phyloP scores from a whole-genome alignment of 129 eudicot genomes.

The Flaveria sonorensis region DNA sequence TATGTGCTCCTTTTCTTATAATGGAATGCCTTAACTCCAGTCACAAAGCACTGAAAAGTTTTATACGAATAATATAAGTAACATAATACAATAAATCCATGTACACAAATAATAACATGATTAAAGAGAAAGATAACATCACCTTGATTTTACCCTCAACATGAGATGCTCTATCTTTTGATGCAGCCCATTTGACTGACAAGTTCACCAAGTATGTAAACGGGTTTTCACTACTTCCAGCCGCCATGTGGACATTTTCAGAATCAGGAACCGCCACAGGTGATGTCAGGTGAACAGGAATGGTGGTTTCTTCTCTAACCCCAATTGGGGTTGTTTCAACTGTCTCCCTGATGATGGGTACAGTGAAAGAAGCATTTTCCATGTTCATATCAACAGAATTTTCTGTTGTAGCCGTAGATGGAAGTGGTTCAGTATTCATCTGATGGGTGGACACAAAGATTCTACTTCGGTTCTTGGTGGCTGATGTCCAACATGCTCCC shows the following conservation, averaged over 20 bases:
- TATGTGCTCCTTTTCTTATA: constrained; percentile 54
- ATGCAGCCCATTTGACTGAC: constrained; percentile 53
- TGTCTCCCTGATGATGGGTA: constrained; percentile 12
- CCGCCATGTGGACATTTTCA: constrained; percentile 51
- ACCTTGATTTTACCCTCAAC: constrained; percentile 93
- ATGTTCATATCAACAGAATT: constrained; percentile 25
- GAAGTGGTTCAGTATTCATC: constrained; percentile 27
- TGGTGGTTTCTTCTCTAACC: constrained; percentile 36
- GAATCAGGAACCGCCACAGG: constrained; percentile 40
- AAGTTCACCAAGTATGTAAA: constrained; percentile 77
- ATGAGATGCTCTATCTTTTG: constrained; percentile 38
- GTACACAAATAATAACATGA: background rate
- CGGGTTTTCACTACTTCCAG: constrained; percentile 55
- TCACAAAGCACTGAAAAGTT: constrained; percentile 66
- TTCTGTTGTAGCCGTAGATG: constrained; percentile 25
- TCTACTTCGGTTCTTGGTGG: constrained; percentile 30
- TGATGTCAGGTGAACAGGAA: constrained; percentile 27
- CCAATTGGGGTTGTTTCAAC: constrained; percentile 23
- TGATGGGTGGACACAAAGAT: constrained; percentile 25
- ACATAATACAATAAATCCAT: background rate
- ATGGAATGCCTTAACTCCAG: constrained; percentile 82
- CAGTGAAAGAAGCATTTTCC: constrained; percentile 24
- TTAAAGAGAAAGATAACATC: background rate
- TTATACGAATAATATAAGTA: constrained; percentile 17
- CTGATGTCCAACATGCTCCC: constrained; percentile 24